Evolutionary conservation across 768 basidiomycete species (phyloP).

Genomic region (Gloeophyllum trabeum): DNA sequence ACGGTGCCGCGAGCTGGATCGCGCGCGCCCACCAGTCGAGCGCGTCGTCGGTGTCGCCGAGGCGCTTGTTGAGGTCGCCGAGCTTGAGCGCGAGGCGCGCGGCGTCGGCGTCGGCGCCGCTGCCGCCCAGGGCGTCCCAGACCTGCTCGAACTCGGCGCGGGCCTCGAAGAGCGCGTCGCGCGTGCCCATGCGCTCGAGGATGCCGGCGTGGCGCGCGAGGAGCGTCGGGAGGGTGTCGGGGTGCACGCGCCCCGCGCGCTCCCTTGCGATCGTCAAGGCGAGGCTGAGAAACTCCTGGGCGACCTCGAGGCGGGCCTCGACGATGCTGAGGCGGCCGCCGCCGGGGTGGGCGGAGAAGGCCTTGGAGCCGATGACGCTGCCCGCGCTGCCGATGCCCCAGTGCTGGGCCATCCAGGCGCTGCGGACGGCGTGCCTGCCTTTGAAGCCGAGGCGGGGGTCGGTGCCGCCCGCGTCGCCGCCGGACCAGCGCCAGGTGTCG

Average conservation of each 20-base stretch:
- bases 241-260: slow-evolving; percentile 28
- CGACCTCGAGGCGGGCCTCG: slow-evolving; percentile 42
- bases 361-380: slow-evolving; percentile 25
- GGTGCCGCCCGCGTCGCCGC: slow-evolving; percentile 43
- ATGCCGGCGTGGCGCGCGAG: slow-evolving; percentile 40
- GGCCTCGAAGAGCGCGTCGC: slow-evolving; percentile 38
- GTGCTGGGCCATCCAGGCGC: slow-evolving; percentile 62
- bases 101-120: slow-evolving; percentile 24
- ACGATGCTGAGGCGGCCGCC: slow-evolving; percentile 30
- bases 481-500: slow-evolving; percentile 53
- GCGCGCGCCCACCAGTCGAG: slow-evolving; percentile 60
- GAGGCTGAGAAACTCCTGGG: slow-evolving; percentile 40
- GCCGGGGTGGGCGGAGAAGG: slow-evolving; percentile 19
- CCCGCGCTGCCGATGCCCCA: slow-evolving; percentile 42
- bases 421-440: slow-evolving; percentile 50
- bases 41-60: slow-evolving; percentile 43
- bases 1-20: slow-evolving; percentile 26
- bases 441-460: slow-evolving; percentile 55
- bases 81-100: slow-evolving; percentile 54
- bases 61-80: slow-evolving; percentile 49
- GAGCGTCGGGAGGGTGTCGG: slow-evolving; percentile 43
- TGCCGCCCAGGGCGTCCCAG: slow-evolving; percentile 33
- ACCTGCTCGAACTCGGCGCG: slow-evolving; percentile 44
- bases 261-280: slow-evolving; percentile 30
- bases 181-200: slow-evolving; percentile 50